Conservation (phyloP, 306 rosid genomes). For the Quercus bicolor region DNA sequence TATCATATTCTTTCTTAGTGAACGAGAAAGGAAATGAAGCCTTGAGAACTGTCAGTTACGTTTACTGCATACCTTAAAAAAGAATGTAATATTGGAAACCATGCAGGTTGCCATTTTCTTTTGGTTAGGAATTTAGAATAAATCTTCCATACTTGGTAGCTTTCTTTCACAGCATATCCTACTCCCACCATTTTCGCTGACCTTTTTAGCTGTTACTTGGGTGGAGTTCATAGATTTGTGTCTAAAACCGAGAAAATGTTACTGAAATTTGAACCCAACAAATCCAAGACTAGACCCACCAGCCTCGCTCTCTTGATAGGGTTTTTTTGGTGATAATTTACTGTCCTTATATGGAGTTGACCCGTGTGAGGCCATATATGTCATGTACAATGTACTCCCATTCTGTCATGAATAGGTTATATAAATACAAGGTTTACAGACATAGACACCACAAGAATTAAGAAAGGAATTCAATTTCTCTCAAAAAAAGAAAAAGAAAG, state of each 20-base stretch:
- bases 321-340: neutral
- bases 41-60: too few species aligned
- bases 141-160: neutral
- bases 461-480: neutral
- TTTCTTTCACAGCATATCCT: neutral
- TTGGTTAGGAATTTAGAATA: neutral
- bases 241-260: neutral
- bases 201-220: conserved; percentile 10
- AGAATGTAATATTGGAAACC: too few species aligned
- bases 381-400: neutral
- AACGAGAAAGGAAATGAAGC: too few species aligned
- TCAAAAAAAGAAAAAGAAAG: neutral
- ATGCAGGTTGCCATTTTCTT: too few species aligned
- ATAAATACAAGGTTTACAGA: neutral
- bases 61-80: too few species aligned
- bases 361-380: neutral
- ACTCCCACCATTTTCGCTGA: neutral
- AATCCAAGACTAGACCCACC: neutral
- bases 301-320: neutral
- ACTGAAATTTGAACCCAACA: neutral
- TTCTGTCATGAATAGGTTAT: neutral
- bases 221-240: neutral
- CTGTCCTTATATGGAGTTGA: neutral
- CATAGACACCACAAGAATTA: neutral
- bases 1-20: too few species aligned